Conservation (phyloP, 805 yeast species). For the Saccharomycopsis fibuligera region DNA sequence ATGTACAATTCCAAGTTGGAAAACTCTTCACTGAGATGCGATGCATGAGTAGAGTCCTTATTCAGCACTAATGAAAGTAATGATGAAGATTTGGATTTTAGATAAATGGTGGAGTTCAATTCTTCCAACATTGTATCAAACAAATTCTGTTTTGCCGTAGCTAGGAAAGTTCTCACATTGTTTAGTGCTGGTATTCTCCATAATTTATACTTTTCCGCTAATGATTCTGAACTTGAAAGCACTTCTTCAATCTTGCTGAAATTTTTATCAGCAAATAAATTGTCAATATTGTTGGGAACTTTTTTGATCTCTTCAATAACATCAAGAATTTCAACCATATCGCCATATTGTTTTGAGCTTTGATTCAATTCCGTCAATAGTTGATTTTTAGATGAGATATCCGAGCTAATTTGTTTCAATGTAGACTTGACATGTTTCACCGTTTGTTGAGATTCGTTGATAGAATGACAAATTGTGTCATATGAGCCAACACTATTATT, state of each 20-base stretch:
- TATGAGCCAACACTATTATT: constrained; percentile 83
- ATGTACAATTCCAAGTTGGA: constrained; percentile 48
- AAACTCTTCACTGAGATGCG: constrained; percentile 25
- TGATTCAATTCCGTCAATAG: constrained; percentile 58
- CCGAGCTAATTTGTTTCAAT: constrained; percentile 42
- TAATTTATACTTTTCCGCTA: constrained; percentile 45
- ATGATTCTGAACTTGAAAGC: constrained; percentile 37
- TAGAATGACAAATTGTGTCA: constrained; percentile 56
- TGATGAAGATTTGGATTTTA: constrained; percentile 27
- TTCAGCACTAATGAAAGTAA: constrained; percentile 14
- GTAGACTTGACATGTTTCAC: constrained; percentile 42
- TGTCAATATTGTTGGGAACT: constrained; percentile 60
- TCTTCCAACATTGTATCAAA: constrained; percentile 76
- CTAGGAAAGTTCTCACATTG: constrained; percentile 45
- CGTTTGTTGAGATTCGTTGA: constrained; percentile 59
- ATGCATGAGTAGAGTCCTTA: constrained; percentile 6
- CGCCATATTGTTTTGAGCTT: constrained; percentile 54
- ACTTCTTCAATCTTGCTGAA: constrained; percentile 60
- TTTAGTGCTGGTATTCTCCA: constrained; percentile 53
- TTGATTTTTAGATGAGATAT: constrained; percentile 48
- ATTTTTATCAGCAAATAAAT: constrained; percentile 58
- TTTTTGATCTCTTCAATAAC: constrained; percentile 54
- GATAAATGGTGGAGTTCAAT: constrained; percentile 59
- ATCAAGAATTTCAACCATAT: constrained; percentile 64
- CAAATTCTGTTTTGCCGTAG: constrained; percentile 50